Evolutionary conservation across 352 stramenopile species (phyloP).

Genomic region (Pythium biforme): DNA sequence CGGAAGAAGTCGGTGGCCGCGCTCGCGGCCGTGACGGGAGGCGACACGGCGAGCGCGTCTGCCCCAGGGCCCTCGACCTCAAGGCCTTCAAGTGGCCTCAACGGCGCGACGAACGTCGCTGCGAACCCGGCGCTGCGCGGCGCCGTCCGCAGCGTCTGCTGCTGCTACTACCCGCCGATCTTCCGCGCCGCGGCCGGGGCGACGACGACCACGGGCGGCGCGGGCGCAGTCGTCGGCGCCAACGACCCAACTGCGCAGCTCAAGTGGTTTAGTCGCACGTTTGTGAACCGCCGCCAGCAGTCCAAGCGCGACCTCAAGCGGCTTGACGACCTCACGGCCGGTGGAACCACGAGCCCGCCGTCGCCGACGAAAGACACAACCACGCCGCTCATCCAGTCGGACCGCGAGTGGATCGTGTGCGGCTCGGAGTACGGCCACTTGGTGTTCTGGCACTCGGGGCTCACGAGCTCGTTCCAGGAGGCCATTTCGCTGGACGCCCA

Average conservation of each 20-base stretch:
- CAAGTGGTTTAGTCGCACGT: constrained; percentile 37
- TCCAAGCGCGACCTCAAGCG: constrained; percentile 22
- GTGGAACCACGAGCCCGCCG: background rate
- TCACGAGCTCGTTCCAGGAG: constrained; percentile 37
- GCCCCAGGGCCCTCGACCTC: background rate
- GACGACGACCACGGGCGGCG: background rate
- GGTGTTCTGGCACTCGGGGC: constrained; percentile 68
- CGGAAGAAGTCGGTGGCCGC: constrained; percentile 5
- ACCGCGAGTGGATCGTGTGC: constrained; percentile 65
- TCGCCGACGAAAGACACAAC: constrained; percentile 2
- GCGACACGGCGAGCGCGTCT: background rate
- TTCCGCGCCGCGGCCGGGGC: constrained; percentile 27
- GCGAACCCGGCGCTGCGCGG: constrained; percentile 17
- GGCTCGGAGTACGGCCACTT: constrained; percentile 63
- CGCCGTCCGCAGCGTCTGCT: constrained; percentile 31
- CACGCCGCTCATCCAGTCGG: constrained; percentile 38
- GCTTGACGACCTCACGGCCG: constrained; percentile 18
- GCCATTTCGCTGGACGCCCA: constrained; percentile 57
- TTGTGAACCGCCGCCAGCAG: constrained; percentile 29
- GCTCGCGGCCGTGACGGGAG: background rate
- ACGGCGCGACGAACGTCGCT: constrained; percentile 5
- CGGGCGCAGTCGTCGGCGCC: background rate
- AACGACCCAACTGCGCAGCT: constrained; percentile 23
- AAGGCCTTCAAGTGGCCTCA: background rate
- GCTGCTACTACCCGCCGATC: constrained; percentile 59